Percentiles rank a stretch among this genome's conserved stretches.
These are phyloP conservation scores for Agarophyton chilense DNA, from an alignment of 23 red algal species.

Conservation along the genomic window DNA sequence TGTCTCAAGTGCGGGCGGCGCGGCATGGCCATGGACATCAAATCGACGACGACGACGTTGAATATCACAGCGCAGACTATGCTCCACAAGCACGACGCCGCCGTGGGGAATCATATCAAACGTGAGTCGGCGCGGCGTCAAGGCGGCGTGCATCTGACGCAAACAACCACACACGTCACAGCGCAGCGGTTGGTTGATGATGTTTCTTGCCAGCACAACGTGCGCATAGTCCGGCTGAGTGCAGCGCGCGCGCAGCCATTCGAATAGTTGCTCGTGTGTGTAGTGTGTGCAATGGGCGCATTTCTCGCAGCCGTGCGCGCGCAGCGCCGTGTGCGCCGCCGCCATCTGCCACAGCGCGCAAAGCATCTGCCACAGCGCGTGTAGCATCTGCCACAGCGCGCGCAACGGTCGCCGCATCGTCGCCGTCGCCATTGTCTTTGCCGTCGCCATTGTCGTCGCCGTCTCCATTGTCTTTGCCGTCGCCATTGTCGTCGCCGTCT, in stretches of 20 bases:
- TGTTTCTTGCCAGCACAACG: not conserved
- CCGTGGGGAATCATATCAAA: constrained; percentile 52
- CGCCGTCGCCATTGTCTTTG: not conserved
- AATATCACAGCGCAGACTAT: not conserved
- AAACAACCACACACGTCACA: constrained; percentile 11
- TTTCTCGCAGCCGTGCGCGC: not conserved
- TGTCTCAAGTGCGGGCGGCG: not conserved
- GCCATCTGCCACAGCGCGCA: not conserved
- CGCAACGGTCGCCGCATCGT: not conserved
- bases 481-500: no score
- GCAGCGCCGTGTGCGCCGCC: not conserved
- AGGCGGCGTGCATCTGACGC: constrained; percentile 2
- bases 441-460: not conserved
- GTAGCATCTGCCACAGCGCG: not conserved
- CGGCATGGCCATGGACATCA: not conserved
- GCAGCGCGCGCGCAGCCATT: not conserved
- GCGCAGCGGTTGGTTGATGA: constrained; percentile 7
- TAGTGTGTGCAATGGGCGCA: not conserved
- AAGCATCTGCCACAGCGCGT: not conserved
- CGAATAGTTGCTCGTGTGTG: not conserved
- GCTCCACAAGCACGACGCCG: constrained; percentile 23
- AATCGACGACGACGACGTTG: not conserved
- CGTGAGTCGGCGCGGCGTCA: not conserved
- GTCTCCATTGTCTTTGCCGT: no score
- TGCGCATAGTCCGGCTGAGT: not conserved